Evolutionary conservation across 2,329 filamentous ascomycete species (phyloP), one percentile per base, ranked within the genome.

Genomic region (Chaetomiaceae sp.): DNA sequence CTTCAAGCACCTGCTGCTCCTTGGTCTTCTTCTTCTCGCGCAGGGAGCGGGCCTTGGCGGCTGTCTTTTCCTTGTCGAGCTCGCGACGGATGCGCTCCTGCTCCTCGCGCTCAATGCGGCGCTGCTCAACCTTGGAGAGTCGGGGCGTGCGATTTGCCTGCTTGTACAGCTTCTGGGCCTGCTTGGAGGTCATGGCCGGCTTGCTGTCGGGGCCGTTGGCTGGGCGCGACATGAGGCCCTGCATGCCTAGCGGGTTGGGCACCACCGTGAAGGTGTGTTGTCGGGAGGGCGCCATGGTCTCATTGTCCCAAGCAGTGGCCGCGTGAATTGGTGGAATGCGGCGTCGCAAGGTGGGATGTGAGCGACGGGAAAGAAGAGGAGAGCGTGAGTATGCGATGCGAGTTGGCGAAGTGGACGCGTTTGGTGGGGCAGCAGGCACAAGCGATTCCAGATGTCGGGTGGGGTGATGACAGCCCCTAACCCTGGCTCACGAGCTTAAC

Each of bases 1-100:
- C 70, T n/a, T 74, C 70, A 36, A 63, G 65, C 48, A 73, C 71
- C 7, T 68, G 68, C 20, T 68, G 60, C 39, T 77, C 76, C 56
- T 74, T 79, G 14, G 70, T 73, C 49, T 70, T 74, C 60, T 78
- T 80, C 62, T 71, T 75, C 32, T 81, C 78, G 19, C 77, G 63
- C 2, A 69, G 68, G 8, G 67, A 59, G 43, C 68, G 69, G 2
- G 78, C 78, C 48, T 72, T 72, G 3, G 66, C 65, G 15, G 70
- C 65, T 1, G 68, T 66, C 53, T 68, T 70, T 55, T 72, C 74
- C 59, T 68, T 72, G 56, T 74, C 74, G 19, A 72, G 67, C 56
- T 75, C 74, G 57, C 70, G 71, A 4, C 70, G 64, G 29, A 78
- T 76, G n/a, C 72, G 66, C 47, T 78, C 75, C 53, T 78, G 75